phyloP scores from a whole-genome alignment of 805 yeast species.

The Starmerella roubikii region DNA sequence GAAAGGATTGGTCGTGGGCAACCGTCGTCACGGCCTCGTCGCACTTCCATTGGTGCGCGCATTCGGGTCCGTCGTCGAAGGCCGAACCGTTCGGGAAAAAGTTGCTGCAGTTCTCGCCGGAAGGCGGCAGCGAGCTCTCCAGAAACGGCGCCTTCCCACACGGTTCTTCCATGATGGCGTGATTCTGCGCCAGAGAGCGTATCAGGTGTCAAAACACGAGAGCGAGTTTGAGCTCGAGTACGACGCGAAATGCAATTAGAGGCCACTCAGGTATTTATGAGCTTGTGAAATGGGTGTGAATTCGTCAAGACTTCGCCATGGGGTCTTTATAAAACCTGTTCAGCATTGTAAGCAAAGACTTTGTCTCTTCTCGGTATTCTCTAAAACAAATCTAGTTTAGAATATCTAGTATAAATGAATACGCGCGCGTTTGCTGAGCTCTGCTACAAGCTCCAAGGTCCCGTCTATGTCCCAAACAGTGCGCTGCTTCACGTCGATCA shows the following conservation, averaged over 20 bases:
- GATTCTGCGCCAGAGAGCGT: no score
- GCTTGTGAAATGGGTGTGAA: no score
- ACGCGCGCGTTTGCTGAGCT: constrained; percentile 30
- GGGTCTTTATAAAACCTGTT: background rate
- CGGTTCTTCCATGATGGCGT: background rate
- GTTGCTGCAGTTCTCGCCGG: no score
- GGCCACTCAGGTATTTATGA: no score
- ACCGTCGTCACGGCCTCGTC: constrained; percentile 57
- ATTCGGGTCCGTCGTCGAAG: constrained; percentile 8
- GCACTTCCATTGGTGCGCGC: constrained; percentile 66
- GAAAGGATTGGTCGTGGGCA: constrained; percentile 21
- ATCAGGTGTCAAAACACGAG: no score
- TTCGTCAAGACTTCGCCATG: no score
- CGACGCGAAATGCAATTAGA: no score
- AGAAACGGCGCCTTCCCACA: background rate
- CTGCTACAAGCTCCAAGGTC: constrained; percentile 20
- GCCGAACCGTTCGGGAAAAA: no score
- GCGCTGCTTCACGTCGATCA: constrained; percentile 47
- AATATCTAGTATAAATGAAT: constrained; percentile 40
- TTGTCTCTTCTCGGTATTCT: background rate
- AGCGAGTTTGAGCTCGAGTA: no score
- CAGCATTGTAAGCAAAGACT: background rate
- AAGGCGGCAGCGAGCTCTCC: no score
- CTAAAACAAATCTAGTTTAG: no score
- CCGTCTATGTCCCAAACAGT: constrained; percentile 41